These are phyloP conservation scores for Drechslerella dactyloides DNA, from an alignment of 2,329 filamentous ascomycete genomes.

Conservation along the genomic window DNA sequence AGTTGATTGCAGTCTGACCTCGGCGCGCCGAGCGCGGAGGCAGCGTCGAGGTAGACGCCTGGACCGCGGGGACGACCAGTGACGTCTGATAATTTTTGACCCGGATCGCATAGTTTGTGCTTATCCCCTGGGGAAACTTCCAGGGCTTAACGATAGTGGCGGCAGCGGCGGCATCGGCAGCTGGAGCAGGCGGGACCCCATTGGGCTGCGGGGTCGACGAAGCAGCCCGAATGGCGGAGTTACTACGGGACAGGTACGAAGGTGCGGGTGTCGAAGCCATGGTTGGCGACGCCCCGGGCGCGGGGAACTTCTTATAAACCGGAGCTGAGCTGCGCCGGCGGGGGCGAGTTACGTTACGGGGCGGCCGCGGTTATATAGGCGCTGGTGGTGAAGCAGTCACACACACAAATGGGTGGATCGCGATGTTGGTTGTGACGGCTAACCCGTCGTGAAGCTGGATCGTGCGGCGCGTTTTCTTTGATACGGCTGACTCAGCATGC, in stretches of 20 bases:
- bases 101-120: conserved; percentile 54
- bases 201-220: conserved; percentile 44
- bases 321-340: too few species aligned
- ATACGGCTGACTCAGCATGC: too few species aligned
- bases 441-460: too few species aligned
- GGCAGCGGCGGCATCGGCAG: not conserved
- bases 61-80: conserved; percentile 53
- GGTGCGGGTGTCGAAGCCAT: conserved; percentile 33
- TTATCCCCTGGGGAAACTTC: conserved; percentile 49
- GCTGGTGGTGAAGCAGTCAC: too few species aligned
- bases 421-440: too few species aligned
- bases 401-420: too few species aligned
- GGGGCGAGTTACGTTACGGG: too few species aligned
- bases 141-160: not conserved
- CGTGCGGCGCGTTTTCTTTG: too few species aligned
- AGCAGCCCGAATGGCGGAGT: conserved; percentile 33
- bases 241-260: conserved; percentile 29
- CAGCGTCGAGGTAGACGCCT: conserved; percentile 48
- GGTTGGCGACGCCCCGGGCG: not conserved
- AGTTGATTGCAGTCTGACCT: conserved; percentile 95
- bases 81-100: conserved; percentile 52
- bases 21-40: conserved; percentile 73
- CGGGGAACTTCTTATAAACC: too few species aligned
- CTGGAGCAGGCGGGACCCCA: conserved; percentile 4
- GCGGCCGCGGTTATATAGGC: too few species aligned